phyloP scores from a whole-genome alignment of 2,329 filamentous ascomycete species.

The Metarhizium anisopliae region DNA sequence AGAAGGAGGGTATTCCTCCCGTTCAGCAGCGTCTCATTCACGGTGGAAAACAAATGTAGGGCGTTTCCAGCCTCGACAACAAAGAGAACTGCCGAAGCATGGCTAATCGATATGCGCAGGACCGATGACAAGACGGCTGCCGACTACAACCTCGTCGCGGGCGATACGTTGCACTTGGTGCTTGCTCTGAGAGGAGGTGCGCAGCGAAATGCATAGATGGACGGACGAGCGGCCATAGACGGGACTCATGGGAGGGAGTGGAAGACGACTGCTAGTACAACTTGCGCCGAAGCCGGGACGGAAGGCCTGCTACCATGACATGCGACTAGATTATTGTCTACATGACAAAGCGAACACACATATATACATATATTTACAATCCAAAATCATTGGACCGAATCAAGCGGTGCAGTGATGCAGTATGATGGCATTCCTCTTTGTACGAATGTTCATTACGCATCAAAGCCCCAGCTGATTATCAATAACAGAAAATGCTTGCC shows the following conservation, averaged over 20 bases:
- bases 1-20: constrained; percentile 97
- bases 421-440: not conserved
- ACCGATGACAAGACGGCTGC: constrained; percentile 87
- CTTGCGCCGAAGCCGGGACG: not conserved
- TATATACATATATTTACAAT: not conserved
- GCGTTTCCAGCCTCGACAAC: not conserved
- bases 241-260: too few relatives aligned
- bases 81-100: not conserved
- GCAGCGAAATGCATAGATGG: constrained; percentile 3
- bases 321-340: not conserved
- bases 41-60: constrained; percentile 95
- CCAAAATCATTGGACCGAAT: not conserved
- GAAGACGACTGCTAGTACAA: too few relatives aligned
- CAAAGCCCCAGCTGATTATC: not conserved
- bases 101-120: constrained; percentile 41
- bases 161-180: constrained; percentile 89
- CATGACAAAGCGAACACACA: not conserved
- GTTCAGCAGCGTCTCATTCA: constrained; percentile 95
- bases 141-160: constrained; percentile 85
- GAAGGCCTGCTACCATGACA: not conserved
- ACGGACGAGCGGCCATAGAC: not conserved
- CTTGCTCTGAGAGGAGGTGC: constrained; percentile 75
- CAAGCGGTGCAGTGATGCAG: not conserved
- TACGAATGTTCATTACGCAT: not conserved
- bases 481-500: not conserved